Conservation (phyloP, 2,329 filamentous ascomycete genomes). For the Arthroderma uncinatum region DNA sequence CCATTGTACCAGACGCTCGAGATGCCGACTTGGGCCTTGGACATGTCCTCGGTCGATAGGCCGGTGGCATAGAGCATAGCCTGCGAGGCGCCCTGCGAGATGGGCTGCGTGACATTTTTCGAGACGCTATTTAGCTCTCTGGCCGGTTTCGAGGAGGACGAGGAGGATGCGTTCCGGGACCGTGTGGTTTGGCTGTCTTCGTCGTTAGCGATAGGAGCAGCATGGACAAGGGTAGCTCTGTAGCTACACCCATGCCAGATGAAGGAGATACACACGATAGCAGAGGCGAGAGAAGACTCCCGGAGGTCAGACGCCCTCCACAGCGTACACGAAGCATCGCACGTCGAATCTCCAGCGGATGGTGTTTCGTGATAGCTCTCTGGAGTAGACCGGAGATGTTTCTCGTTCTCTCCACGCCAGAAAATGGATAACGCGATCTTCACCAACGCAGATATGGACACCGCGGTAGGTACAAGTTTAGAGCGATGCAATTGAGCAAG, state of each 20-base stretch:
- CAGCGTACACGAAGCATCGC: slow-evolving; percentile 13
- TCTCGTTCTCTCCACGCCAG: too few species aligned
- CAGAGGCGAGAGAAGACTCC: slow-evolving; percentile 6
- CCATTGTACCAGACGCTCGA: slow-evolving; percentile 97
- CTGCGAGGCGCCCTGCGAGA: slow-evolving; percentile 95
- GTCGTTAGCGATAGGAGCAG: not conserved
- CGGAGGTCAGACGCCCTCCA: slow-evolving; percentile 10
- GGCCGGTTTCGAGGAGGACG: slow-evolving; percentile 12
- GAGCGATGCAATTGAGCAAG: too few species aligned
- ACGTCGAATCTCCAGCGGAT: not conserved
- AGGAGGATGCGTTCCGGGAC: slow-evolving; percentile 10
- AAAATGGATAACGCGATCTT: too few species aligned
- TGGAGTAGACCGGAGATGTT: too few species aligned
- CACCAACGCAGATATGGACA: too few species aligned
- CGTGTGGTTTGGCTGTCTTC: not conserved
- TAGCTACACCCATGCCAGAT: not conserved
- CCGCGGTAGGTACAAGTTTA: too few species aligned
- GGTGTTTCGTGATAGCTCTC: too few species aligned
- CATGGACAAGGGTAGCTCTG: not conserved
- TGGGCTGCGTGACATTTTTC: slow-evolving; percentile 79
- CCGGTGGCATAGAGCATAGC: slow-evolving; percentile 98
- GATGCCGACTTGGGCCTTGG: slow-evolving; percentile 95
- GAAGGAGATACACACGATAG: slow-evolving; percentile 8
- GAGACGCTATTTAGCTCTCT: slow-evolving; percentile 68
- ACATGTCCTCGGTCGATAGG: slow-evolving; percentile 73